A percentile compares a stretch with the other conserved stretches of the same genome.
These are phyloP conservation scores for Cladophialophora carrionii DNA, from an alignment of 2,329 filamentous ascomycete species.

Conservation along the genomic window DNA sequence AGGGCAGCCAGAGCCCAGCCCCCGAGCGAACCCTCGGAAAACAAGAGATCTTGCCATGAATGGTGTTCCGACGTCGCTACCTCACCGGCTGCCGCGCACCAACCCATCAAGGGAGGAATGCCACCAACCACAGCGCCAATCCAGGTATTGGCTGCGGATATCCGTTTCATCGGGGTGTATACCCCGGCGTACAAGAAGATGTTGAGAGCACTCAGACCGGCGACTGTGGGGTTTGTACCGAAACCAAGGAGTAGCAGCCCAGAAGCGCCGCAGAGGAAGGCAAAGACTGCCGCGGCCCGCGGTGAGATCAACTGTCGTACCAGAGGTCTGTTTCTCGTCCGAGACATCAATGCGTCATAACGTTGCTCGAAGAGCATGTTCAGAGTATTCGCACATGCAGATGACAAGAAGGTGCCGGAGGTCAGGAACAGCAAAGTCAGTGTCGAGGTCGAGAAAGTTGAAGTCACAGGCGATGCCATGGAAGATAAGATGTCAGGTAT, in stretches of 20 bases:
- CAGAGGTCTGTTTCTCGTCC: constrained; percentile 88
- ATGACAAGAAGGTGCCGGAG: constrained; percentile 81
- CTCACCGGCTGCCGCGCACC: constrained; percentile 91
- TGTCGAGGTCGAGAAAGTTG: constrained; percentile 74
- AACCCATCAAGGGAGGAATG: constrained; percentile 96
- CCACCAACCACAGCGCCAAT: constrained; percentile 88
- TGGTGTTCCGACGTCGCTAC: constrained; percentile 72
- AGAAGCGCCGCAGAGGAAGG: constrained; percentile 67
- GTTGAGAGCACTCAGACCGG: constrained; percentile 80
- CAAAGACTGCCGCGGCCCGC: constrained; percentile 75
- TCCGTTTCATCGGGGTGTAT: constrained; percentile 89
- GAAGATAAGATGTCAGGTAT: constrained; percentile 82
- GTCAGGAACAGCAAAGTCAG: constrained; percentile 92
- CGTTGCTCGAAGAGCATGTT: constrained; percentile 96
- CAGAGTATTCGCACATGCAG: constrained; percentile 87
- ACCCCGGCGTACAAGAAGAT: constrained; percentile 87
- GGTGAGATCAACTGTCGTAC: constrained; percentile 77
- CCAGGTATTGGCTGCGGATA: constrained; percentile 91
- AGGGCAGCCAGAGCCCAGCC: constrained; percentile 87
- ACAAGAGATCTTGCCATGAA: constrained; percentile 75
- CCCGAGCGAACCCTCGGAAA: constrained; percentile 70
- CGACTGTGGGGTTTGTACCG: constrained; percentile 92
- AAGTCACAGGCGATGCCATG: constrained; percentile 72
- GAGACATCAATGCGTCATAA: constrained; percentile 88
- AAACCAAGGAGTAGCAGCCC: constrained; percentile 78